These are phyloP conservation scores for Penicillium longicatenatum DNA, from an alignment of 495 filamentous ascomycete species.

Conservation along the genomic window DNA sequence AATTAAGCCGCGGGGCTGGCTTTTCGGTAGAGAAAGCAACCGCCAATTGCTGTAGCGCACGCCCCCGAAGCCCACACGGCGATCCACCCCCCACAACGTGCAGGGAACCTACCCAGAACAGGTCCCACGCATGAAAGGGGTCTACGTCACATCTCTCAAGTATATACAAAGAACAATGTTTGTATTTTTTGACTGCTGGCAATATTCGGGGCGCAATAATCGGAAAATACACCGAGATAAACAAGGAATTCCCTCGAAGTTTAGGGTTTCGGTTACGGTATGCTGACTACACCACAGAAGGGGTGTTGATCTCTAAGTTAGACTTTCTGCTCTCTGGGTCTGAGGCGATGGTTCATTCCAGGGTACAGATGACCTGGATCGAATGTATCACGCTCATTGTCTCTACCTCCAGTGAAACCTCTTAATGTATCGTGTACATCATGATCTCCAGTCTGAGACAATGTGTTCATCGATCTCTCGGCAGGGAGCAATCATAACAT, in stretches of 20 bases:
- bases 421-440: constrained; percentile 16
- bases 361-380: neutral
- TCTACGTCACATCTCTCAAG: neutral
- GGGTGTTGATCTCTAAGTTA: neutral
- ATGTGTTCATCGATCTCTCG: constrained; percentile 1
- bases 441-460: constrained; percentile 29
- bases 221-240: neutral
- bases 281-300: constrained; percentile 2
- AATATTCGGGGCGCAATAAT: no score
- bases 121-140: constrained; percentile 8
- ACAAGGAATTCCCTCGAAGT: neutral
- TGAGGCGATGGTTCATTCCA: neutral
- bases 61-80: constrained; percentile 17
- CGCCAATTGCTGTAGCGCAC: constrained; percentile 24
- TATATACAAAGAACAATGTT: neutral
- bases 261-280: constrained; percentile 6
- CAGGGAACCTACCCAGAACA: constrained; percentile 19
- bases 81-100: constrained; percentile 37
- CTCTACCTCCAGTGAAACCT: constrained; percentile 21
- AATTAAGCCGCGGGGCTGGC: constrained; percentile 20
- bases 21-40: constrained; percentile 11
- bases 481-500: constrained; percentile 1
- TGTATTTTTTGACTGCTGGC: no score
- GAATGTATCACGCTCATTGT: neutral
- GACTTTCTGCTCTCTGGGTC: neutral